Conservation (phyloP, 805 yeast species). For the Grigorovia transvaalensis region DNA sequence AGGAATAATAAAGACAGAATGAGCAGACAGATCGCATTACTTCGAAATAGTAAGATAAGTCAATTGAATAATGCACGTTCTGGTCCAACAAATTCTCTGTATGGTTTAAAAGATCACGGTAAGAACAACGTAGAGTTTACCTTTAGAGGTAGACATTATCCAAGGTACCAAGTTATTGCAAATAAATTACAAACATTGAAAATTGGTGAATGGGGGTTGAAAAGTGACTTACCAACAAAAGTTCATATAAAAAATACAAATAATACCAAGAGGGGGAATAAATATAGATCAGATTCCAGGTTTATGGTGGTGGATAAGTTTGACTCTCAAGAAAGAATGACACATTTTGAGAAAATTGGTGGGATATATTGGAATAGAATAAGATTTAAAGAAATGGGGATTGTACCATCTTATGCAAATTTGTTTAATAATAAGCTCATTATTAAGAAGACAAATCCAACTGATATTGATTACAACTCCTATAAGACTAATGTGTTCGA, state of each 20-base stretch:
- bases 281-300: slow-evolving; percentile 32
- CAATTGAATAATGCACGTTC: slow-evolving; percentile 35
- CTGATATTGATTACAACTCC: not conserved
- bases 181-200: slow-evolving; percentile 54
- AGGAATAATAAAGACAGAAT: slow-evolving; percentile 8
- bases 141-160: slow-evolving; percentile 23
- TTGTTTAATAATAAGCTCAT: slow-evolving; percentile 4
- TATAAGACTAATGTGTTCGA: not conserved
- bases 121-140: slow-evolving; percentile 1
- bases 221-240: slow-evolving; percentile 56
- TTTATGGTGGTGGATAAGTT: slow-evolving; percentile 54
- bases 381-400: slow-evolving; percentile 59
- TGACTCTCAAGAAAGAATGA: slow-evolving; percentile 57
- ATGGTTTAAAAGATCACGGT: not conserved
- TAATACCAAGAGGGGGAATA: not conserved
- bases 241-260: slow-evolving; percentile 11
- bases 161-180: slow-evolving; percentile 65
- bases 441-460: not conserved
- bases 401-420: slow-evolving; percentile 25
- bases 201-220: slow-evolving; percentile 69
- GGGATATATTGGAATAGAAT: slow-evolving; percentile 45
- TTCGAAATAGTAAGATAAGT: not conserved
- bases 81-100: not conserved
- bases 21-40: not conserved
- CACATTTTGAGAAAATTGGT: slow-evolving; percentile 60